Conservation (phyloP, 805 yeast species). For the Komagataella ulmi region DNA sequence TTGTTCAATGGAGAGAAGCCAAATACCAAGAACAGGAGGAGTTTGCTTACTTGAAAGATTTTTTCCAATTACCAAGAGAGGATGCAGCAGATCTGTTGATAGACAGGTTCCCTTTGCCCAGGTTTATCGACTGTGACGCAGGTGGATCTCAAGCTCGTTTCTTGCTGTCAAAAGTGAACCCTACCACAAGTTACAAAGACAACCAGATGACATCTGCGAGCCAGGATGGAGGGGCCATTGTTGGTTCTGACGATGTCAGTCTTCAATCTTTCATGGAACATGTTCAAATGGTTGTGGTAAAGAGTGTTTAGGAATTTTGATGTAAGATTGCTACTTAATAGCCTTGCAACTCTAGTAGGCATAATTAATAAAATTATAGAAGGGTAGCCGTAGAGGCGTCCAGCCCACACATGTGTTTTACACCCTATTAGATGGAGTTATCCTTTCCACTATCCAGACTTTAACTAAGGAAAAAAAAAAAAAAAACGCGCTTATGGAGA, state of each 20-base stretch:
- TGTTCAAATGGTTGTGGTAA: constrained; percentile 23
- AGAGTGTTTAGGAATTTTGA: constrained; percentile 3
- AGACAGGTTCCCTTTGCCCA: constrained; percentile 60
- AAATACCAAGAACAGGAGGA: constrained; percentile 52
- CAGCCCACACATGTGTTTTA: no score
- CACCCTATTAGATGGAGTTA: no score
- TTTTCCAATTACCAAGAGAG: constrained; percentile 45
- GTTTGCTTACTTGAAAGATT: constrained; percentile 43
- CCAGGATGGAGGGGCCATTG: constrained; percentile 19
- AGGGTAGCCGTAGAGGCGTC: no score
- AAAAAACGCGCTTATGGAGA: background rate
- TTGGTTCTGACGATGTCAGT: constrained; percentile 48
- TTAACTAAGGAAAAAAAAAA: no score
- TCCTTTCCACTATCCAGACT: no score
- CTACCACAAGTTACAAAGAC: constrained; percentile 41
- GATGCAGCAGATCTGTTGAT: constrained; percentile 54
- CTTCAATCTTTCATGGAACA: constrained; percentile 45
- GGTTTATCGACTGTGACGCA: constrained; percentile 62
- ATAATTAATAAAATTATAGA: background rate
- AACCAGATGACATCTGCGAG: constrained; percentile 12
- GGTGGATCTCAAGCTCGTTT: constrained; percentile 70
- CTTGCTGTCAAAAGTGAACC: constrained; percentile 55
- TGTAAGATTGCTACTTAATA: background rate
- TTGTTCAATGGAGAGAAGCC: constrained; percentile 55
- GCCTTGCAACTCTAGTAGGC: background rate